phyloP scores from a whole-genome alignment of 805 yeast species.

The Saccharomycopsis babjevae region DNA sequence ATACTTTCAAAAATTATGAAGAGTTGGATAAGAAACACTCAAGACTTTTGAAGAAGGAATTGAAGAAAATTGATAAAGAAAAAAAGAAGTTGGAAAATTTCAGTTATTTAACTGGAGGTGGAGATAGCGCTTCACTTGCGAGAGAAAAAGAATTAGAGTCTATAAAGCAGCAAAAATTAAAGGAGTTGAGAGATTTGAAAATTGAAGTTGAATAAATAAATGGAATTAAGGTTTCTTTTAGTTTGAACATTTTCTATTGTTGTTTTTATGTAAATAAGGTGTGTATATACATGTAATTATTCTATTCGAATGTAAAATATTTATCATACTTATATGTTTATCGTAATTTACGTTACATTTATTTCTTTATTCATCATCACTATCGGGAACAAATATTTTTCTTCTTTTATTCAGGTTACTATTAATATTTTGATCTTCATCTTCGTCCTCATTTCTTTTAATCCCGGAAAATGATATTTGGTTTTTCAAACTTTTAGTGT shows the following conservation, averaged over 20 bases:
- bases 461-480: not conserved
- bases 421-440: not conserved
- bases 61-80: constrained; percentile 16
- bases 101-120: not conserved
- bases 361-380: not conserved
- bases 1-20: constrained; percentile 28
- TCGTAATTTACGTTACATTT: no score
- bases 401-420: not conserved
- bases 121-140: not conserved
- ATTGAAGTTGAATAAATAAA: not conserved
- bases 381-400: not conserved
- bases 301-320: not conserved
- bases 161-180: not conserved
- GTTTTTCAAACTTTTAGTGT: not conserved
- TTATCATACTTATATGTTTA: not conserved
- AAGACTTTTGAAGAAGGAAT: constrained; percentile 2
- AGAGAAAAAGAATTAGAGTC: not conserved
- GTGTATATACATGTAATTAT: not conserved
- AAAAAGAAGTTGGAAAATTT: not conserved
- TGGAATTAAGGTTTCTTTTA: no score
- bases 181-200: not conserved
- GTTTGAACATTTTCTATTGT: no score
- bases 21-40: constrained; percentile 19
- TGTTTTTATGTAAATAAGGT: not conserved
- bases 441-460: not conserved